phyloP scores from a whole-genome alignment of 129 eudicot genomes.

The Helianthus annuus region DNA sequence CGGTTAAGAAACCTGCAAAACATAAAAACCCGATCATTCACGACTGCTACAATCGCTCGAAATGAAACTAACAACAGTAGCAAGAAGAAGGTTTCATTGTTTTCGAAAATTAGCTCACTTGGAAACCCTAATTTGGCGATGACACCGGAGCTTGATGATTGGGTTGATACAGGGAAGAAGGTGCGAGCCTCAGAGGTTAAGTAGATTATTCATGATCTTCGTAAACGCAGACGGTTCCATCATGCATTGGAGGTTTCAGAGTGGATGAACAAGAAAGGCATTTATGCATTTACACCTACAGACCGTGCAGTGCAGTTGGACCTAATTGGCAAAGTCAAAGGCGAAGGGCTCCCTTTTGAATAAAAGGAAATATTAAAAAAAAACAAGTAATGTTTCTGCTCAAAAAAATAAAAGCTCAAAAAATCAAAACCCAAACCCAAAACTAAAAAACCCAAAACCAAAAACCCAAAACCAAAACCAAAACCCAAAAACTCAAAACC shows the following conservation, averaged over 20 bases:
- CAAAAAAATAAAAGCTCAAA: no score
- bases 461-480: no score
- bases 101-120: constrained; percentile 70
- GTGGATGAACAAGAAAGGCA: no score
- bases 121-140: constrained; percentile 65
- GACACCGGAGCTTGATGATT: constrained; percentile 64
- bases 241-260: constrained; percentile 94
- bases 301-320: no score
- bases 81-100: constrained; percentile 46
- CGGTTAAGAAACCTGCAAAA: constrained; percentile 35
- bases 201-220: constrained; percentile 70
- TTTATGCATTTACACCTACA: no score
- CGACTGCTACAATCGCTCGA: constrained; percentile 36
- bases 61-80: constrained; percentile 26
- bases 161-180: constrained; percentile 58
- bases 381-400: no score
- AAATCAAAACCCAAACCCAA: no score
- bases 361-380: no score
- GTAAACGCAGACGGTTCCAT: constrained; percentile 64
- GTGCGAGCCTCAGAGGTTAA: constrained; percentile 58
- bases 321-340: no score
- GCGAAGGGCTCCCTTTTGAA: no score
- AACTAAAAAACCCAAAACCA: no score
- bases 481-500: no score
- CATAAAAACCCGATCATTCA: constrained; percentile 26